Base-by-base conservation (phyloP, 176 grass and related monocot genomes). In the Saccharum spontaneum region DNA sequence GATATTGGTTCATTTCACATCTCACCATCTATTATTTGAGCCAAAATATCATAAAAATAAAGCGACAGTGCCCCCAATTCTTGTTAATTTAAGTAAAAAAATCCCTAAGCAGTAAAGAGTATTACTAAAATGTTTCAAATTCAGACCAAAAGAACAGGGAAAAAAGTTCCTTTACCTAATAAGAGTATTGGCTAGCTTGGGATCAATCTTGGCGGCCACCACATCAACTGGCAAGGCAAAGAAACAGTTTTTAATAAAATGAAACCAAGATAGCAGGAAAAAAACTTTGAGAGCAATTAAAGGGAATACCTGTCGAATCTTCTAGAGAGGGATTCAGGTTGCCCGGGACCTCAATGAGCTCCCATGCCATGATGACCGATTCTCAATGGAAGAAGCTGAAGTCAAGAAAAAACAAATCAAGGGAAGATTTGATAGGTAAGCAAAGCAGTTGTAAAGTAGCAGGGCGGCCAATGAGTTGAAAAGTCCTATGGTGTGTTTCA, bases 171-270 rank as follows among this genome's bases (percentile, higher is more conserved):
- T 76, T 59, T 86, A 90, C 88, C 88, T 83, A 22, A 90, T 86
- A 12, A 90, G 88, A 79, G 16, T 6, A 17, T 79, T 90, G 23
- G 88, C 84, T 78, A 61, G 16, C 60, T 87, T 83, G 8, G 88
- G 67, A 18, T 75, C 84, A 68, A 90, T 90, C 17, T 78, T 87
- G 26, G 88, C 75, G 4, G 67, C 79, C n/a, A 90, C 37, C 24
- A 87, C 84, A 30, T 87, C 84, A 87, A 86, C 84, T 87, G 76
- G 44, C 22, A n/a, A 86, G 18, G 6, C 65, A 78, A 48, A 4
- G 8, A 45, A 31, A 69, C 22, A 36, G 61, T 4, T 28, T 64
- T 64, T 30, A 71, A 16, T 24, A 43, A 16, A 30, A 82, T 17
- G 8, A 44, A 81, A n/a, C 7, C 3, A 64, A 5, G 1, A 8